Conservation (phyloP, 345 rosid genomes). For the Odontarrhena argentea region DNA sequence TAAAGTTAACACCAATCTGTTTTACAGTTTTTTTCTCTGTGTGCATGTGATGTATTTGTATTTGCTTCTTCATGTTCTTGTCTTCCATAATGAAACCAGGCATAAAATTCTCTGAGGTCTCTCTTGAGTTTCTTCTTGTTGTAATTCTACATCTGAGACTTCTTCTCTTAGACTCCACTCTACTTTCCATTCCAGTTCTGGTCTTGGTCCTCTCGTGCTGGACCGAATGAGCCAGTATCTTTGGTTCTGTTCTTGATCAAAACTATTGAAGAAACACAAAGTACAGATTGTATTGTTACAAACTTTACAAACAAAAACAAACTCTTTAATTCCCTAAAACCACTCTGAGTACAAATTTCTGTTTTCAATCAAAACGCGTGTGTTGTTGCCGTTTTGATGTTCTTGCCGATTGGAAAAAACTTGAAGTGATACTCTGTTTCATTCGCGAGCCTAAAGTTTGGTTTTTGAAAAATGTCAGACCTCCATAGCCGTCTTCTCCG, state of each 20-base stretch:
- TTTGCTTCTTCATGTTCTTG: constrained; percentile 12
- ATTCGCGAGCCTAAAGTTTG: background rate
- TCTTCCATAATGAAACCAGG: constrained; percentile 25
- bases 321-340: background rate
- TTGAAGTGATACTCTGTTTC: constrained; percentile 10
- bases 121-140: constrained; percentile 24
- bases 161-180: constrained; percentile 1
- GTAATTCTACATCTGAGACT: constrained; percentile 19
- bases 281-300: background rate
- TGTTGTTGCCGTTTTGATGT: constrained; percentile 5
- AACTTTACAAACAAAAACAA: background rate
- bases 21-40: constrained; percentile 7
- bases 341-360: background rate
- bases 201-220: background rate
- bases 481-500: constrained; percentile 52
- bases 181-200: background rate
- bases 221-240: background rate
- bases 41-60: constrained; percentile 5
- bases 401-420: background rate
- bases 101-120: background rate
- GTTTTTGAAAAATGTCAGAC: constrained; percentile 42
- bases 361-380: background rate
- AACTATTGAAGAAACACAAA: background rate
- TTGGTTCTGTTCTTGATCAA: background rate
- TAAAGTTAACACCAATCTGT: constrained; percentile 22